phyloP scores from a whole-genome alignment of 495 filamentous ascomycete genomes.

The Poronia punctata region DNA sequence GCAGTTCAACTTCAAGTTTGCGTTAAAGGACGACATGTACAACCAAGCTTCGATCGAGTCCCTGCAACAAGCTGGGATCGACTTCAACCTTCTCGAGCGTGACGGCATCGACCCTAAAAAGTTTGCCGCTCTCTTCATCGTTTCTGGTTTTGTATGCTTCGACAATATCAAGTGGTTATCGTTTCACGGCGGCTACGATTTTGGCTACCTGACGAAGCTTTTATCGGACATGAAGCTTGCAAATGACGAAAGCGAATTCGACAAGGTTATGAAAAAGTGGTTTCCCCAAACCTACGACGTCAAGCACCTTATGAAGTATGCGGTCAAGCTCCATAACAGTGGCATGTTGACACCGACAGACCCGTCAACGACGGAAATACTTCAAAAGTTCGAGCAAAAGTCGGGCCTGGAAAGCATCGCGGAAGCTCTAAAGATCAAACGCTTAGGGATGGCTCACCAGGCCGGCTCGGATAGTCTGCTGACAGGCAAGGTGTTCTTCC shows the following conservation, averaged over 20 bases:
- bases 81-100: slow-evolving; percentile 72
- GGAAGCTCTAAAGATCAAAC: slow-evolving; percentile 81
- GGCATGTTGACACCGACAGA: slow-evolving; percentile 61
- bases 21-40: slow-evolving; percentile 92
- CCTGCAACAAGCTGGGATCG: slow-evolving; percentile 76
- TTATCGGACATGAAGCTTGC: slow-evolving; percentile 74
- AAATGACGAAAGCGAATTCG: slow-evolving; percentile 80
- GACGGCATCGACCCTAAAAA: slow-evolving; percentile 87
- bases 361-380: slow-evolving; percentile 54
- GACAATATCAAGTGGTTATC: slow-evolving; percentile 92
- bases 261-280: slow-evolving; percentile 74
- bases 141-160: slow-evolving; percentile 81
- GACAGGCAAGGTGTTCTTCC: slow-evolving; percentile 90
- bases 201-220: slow-evolving; percentile 92
- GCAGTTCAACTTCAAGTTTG: slow-evolving; percentile 99
- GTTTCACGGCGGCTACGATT: slow-evolving; percentile 98
- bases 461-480: slow-evolving; percentile 87
- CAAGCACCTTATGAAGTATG: slow-evolving; percentile 87
- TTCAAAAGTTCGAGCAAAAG: slow-evolving; percentile 75
- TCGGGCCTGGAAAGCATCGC: slow-evolving; percentile 88
- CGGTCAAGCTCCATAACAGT: slow-evolving; percentile 54
- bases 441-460: slow-evolving; percentile 79
- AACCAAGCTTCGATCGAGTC: slow-evolving; percentile 86
- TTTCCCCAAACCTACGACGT: slow-evolving; percentile 93
- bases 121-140: slow-evolving; percentile 83